phyloP scores from a whole-genome alignment of 495 filamentous ascomycete genomes.

The Wilcoxina mikolae region DNA sequence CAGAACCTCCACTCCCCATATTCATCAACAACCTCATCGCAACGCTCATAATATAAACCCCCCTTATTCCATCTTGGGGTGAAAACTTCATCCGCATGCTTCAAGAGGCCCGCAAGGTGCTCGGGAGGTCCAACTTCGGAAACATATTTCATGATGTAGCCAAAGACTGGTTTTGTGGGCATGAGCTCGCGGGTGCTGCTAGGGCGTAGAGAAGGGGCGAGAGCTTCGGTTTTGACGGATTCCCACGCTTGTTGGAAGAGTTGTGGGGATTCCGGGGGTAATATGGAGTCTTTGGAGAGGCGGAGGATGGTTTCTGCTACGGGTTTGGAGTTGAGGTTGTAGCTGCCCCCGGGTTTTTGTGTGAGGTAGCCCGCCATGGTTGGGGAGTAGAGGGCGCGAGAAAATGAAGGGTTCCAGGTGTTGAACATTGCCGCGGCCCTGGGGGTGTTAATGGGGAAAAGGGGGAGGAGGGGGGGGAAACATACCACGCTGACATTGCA shows the following conservation, averaged over 20 bases:
- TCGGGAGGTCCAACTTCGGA: slow-evolving; percentile 26
- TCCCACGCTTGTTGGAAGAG: not conserved
- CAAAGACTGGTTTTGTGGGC: slow-evolving; percentile 19
- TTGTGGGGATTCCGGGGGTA: no score
- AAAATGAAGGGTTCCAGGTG: slow-evolving; percentile 24
- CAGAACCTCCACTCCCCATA: slow-evolving; percentile 25
- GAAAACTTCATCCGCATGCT: slow-evolving; percentile 24
- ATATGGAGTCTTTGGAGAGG: not conserved
- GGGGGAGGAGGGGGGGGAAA: not conserved
- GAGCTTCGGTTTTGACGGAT: not conserved
- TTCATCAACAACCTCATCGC: slow-evolving; percentile 18
- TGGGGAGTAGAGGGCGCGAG: slow-evolving; percentile 8
- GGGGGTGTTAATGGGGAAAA: not conserved
- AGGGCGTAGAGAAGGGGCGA: not conserved
- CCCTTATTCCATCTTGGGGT: slow-evolving; percentile 28
- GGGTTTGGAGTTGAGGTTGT: slow-evolving; percentile 7
- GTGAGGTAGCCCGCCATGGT: slow-evolving; percentile 7
- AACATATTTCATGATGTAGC: slow-evolving; percentile 27
- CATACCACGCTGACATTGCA: slow-evolving; percentile 28
- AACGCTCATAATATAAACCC: slow-evolving; percentile 28
- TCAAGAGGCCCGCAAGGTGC: slow-evolving; percentile 22
- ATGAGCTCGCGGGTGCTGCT: not conserved
- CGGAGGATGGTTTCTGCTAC: slow-evolving; percentile 7
- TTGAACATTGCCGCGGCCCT: slow-evolving; percentile 30
- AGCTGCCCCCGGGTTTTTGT: slow-evolving; percentile 8